Evolutionary conservation across 2,329 filamentous ascomycete genomes (phyloP).

Genomic region (Aspergillus sp.): DNA sequence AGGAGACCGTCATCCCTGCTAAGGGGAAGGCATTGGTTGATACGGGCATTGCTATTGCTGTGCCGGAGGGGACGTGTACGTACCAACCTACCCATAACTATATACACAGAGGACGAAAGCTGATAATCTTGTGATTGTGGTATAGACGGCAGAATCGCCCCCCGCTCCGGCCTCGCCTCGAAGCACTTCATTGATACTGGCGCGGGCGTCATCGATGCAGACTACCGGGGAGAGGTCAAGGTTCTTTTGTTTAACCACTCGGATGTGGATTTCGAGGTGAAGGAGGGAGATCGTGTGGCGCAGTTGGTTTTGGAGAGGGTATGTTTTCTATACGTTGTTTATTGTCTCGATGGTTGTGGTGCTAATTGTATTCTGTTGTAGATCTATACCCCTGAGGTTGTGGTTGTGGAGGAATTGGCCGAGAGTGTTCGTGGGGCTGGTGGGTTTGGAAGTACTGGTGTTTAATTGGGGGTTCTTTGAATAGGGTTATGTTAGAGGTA

Average conservation of each 20-base stretch:
- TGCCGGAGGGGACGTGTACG: constrained; percentile 87
- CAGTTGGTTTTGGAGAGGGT: constrained; percentile 89
- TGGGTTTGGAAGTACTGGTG: constrained; percentile 86
- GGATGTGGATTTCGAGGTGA: constrained; percentile 77
- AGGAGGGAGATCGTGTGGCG: constrained; percentile 85
- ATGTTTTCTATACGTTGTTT: background rate
- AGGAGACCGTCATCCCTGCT: constrained; percentile 73
- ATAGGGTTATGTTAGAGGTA: background rate
- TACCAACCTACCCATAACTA: constrained; percentile 15
- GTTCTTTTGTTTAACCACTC: constrained; percentile 92
- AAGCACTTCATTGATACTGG: constrained; percentile 97
- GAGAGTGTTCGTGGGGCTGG: constrained; percentile 88
- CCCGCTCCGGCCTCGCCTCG: constrained; percentile 83
- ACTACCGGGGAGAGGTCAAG: constrained; percentile 93
- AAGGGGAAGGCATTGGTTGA: constrained; percentile 83
- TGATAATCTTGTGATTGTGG: background rate
- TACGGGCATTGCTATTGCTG: constrained; percentile 87
- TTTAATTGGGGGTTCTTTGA: constrained; percentile 15
- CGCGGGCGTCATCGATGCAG: constrained; percentile 94
- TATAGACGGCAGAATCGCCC: constrained; percentile 82
- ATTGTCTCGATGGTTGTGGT: background rate
- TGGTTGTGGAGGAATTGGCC: constrained; percentile 85
- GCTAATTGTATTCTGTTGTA: constrained; percentile 26
- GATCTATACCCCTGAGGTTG: constrained; percentile 89
- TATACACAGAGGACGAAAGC: no score